Conservation (phyloP, 2,329 filamentous ascomycete genomes). For the Colletotrichum sp. region DNA sequence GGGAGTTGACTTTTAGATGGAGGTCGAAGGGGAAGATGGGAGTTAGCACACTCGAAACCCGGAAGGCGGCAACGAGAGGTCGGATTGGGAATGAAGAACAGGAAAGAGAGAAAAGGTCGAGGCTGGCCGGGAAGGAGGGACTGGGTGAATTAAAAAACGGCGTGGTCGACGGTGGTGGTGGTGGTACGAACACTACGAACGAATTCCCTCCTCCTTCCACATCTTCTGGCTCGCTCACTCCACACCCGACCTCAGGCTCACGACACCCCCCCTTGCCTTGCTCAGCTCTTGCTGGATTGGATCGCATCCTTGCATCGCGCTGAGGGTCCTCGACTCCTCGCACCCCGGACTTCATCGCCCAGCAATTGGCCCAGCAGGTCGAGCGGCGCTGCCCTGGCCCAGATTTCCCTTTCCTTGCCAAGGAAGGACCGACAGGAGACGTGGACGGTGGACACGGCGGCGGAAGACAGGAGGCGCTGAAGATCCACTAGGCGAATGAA, state of each 20-base stretch:
- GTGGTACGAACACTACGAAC: not conserved
- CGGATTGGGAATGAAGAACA: constrained; percentile 5
- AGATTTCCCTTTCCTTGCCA: constrained; percentile 12
- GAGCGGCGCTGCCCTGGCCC: not conserved
- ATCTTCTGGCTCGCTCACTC: not conserved
- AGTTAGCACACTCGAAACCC: constrained; percentile 10
- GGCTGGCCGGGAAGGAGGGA: constrained; percentile 13
- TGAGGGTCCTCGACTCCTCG: not conserved
- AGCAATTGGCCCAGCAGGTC: not conserved
- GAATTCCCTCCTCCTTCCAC: not conserved
- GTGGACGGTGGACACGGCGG: constrained; percentile 5
- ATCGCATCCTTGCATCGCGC: not conserved
- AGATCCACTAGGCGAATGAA: not conserved
- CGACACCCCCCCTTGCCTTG: not conserved
- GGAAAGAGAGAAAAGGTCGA: not conserved
- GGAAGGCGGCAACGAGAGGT: constrained; percentile 12
- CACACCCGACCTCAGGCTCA: not conserved
- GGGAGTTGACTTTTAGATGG: constrained; percentile 14
- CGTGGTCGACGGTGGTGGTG: constrained; percentile 16
- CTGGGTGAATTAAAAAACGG: constrained; percentile 18
- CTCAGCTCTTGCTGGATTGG: not conserved
- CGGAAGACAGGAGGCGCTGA: not conserved
- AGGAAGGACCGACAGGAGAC: constrained; percentile 21
- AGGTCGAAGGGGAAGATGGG: constrained; percentile 4
- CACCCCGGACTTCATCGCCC: not conserved